phyloP scores from a whole-genome alignment of 352 stramenopile species.

The Phytophthora pluvialis region DNA sequence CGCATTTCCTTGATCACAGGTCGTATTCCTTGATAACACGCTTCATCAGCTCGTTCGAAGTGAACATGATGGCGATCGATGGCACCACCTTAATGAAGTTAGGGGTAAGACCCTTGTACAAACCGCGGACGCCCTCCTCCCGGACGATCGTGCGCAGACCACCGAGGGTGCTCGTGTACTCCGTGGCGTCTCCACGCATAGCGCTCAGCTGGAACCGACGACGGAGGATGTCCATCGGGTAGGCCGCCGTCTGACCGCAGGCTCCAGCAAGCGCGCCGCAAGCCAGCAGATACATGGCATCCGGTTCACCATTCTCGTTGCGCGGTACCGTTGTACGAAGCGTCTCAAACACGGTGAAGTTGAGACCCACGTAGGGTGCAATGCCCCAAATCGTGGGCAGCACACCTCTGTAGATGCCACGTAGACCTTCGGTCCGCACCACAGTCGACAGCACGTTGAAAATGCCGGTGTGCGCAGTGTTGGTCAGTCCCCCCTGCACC shows the following conservation, averaged over 20 bases:
- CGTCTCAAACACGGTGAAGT: slow-evolving; percentile 82
- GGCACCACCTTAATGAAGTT: slow-evolving; percentile 85
- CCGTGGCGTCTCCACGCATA: slow-evolving; percentile 35
- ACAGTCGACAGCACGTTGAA: slow-evolving; percentile 60
- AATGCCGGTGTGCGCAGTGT: slow-evolving; percentile 71
- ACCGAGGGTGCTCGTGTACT: slow-evolving; percentile 61
- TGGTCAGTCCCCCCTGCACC: slow-evolving; percentile 65
- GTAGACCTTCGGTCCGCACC: slow-evolving; percentile 58
- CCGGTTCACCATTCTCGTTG: slow-evolving; percentile 52
- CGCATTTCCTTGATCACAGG: slow-evolving; percentile 10
- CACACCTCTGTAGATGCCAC: slow-evolving; percentile 67
- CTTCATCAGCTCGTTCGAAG: slow-evolving; percentile 78
- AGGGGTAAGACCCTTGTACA: slow-evolving; percentile 73
- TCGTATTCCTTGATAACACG: slow-evolving; percentile 41
- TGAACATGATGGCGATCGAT: slow-evolving; percentile 86
- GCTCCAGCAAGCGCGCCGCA: slow-evolving; percentile 72
- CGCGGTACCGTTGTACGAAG: slow-evolving; percentile 52
- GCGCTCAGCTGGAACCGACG: slow-evolving; percentile 74
- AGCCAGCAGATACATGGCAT: slow-evolving; percentile 60
- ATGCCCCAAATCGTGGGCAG: slow-evolving; percentile 72
- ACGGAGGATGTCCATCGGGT: slow-evolving; percentile 80
- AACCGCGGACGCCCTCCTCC: slow-evolving; percentile 57
- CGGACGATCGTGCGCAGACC: slow-evolving; percentile 54
- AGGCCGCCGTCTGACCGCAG: slow-evolving; percentile 73
- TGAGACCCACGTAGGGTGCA: slow-evolving; percentile 76